Base-by-base conservation (phyloP, 441 rosid species). In the Pelargonium cotyledonis region DNA sequence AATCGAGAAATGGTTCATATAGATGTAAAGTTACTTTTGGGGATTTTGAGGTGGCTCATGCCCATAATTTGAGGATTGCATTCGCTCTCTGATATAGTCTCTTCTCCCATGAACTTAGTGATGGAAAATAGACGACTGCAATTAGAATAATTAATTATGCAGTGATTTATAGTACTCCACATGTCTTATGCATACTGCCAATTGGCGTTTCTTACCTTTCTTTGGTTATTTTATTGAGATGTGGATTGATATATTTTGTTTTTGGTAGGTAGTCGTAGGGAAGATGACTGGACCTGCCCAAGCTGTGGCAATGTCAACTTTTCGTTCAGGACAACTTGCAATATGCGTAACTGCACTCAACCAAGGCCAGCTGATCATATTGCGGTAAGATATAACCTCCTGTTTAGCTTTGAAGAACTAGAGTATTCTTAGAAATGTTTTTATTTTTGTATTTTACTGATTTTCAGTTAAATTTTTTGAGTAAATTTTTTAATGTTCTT, bases 231-330 rank as follows among this genome's bases (percentile, higher is more conserved):
- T 11, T 23, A 14, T 23, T 19, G 38, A 60, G 29, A 21, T 60
- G 63, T 60, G 63, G 23, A 60, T 21, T 29, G 14, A 29, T 23
- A 11, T 9, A 5, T 60, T 38, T 65, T 70, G 70, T 31, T 60
- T 62, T 66, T 53, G 57, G 40, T 69, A 95, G 99, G 97, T 47
- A 88, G 99, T 65, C 93, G 99, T 8, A 86, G 99, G 82, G 99
- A 95, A 73, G 98, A 92, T 80, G 99, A 95, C 72, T 95, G 98
- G 99, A 92, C 96, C 40, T 95, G 98, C 46, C 96, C 98, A 7
- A 95, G 95, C 71, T 95, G 99, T 74, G 95, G 96, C 66, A 95
- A 95, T 80, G 99, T 90, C 72, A 95, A 95, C 66, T 95, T 95
- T 79, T 90, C 98, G 4, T 95, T 95, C 71, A 83, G 98, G 85